Conservation (phyloP, 352 stramenopile species). For the Globisporangium barbulae region DNA sequence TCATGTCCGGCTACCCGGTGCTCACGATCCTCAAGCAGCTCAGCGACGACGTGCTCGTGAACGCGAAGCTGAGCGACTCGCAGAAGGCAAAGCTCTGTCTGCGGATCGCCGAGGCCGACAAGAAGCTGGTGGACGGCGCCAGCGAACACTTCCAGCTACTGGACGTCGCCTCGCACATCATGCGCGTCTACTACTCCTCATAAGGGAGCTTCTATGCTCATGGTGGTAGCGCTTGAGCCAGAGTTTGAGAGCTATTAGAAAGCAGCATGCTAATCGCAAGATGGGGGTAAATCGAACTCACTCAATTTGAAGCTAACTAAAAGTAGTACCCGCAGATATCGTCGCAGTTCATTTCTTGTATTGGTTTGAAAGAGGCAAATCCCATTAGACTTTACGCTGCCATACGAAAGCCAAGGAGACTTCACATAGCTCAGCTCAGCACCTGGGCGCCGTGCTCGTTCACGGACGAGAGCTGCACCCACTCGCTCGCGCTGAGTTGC, state of each 20-base stretch:
- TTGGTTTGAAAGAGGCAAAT: not conserved
- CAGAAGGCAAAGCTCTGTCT: slow-evolving; percentile 94
- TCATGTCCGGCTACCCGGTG: slow-evolving; percentile 91
- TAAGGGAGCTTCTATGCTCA: slow-evolving; percentile 7
- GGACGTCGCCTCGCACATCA: slow-evolving; percentile 89
- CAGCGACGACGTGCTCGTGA: slow-evolving; percentile 69
- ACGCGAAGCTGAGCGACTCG: slow-evolving; percentile 80
- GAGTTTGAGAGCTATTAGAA: not conserved
- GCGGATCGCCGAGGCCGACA: slow-evolving; percentile 94
- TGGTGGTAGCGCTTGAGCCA: not conserved
- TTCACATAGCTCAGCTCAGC: slow-evolving; percentile 8
- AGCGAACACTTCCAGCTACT: slow-evolving; percentile 97
- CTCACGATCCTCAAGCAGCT: slow-evolving; percentile 91
- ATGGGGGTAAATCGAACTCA: not conserved
- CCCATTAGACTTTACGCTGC: not conserved
- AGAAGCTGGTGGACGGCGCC: slow-evolving; percentile 94
- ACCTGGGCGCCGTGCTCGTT: slow-evolving; percentile 57
- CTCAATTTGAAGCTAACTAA: not conserved
- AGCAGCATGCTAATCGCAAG: not conserved
- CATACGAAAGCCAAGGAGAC: not conserved
- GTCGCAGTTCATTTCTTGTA: not conserved
- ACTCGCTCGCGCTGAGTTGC: slow-evolving; percentile 53
- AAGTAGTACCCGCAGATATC: not conserved
- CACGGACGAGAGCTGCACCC: slow-evolving; percentile 71
- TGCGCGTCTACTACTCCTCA: slow-evolving; percentile 61